These are phyloP conservation scores for Podaxis sp. DNA, from an alignment of 768 basidiomycete genomes.

Conservation along the genomic window DNA sequence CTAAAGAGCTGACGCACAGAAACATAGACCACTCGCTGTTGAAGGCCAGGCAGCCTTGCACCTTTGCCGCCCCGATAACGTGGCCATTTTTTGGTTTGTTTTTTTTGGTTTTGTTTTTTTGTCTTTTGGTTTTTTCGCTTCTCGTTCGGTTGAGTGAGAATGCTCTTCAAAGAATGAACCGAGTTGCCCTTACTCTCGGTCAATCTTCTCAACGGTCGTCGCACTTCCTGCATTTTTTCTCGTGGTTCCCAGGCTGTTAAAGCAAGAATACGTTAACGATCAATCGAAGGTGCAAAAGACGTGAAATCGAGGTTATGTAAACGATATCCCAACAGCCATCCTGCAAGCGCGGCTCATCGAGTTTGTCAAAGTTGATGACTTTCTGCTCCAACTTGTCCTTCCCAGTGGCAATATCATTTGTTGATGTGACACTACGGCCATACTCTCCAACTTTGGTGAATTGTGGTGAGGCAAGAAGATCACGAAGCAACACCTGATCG, in stretches of 20 bases:
- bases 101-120: too few relatives aligned
- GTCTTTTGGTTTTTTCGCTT: neutral
- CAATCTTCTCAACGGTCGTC: constrained; percentile 70
- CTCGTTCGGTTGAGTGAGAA: neutral
- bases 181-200: constrained; percentile 52
- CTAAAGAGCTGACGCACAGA: constrained; percentile 40
- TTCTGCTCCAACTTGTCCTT: constrained; percentile 66
- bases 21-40: constrained; percentile 65
- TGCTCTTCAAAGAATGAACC: neutral
- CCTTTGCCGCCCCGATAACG: constrained; percentile 67
- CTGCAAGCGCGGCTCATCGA: constrained; percentile 45
- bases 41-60: constrained; percentile 46
- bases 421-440: constrained; percentile 56
- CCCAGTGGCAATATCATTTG: constrained; percentile 31
- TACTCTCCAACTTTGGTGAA: constrained; percentile 64
- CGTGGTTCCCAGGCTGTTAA: constrained; percentile 59
- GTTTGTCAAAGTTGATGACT: constrained; percentile 63
- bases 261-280: neutral
- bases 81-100: constrained; percentile 49
- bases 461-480: constrained; percentile 53
- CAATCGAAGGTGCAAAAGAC: neutral
- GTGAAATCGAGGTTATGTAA: constrained; percentile 52
- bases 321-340: constrained; percentile 70
- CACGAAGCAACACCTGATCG: constrained; percentile 55
- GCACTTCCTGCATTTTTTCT: constrained; percentile 55